Evolutionary conservation across 2,329 filamentous ascomycete genomes (phyloP).

Genomic region (Saccharata proteae): DNA sequence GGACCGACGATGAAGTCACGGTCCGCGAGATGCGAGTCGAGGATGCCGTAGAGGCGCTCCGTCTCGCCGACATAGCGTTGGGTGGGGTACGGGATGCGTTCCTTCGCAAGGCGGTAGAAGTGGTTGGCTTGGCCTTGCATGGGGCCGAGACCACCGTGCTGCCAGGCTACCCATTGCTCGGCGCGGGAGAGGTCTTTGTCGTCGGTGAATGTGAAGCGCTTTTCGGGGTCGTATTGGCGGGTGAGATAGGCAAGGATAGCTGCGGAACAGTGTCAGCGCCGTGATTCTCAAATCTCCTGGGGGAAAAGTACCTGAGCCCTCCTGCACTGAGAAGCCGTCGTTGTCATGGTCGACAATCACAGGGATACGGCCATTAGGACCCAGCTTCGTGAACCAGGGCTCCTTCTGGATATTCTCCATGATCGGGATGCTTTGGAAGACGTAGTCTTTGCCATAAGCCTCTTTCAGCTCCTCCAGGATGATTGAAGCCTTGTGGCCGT

Average conservation of each 20-base stretch:
- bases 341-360: conserved; percentile 56
- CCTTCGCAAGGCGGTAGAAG: conserved; percentile 30
- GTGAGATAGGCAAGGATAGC: conserved; percentile 34
- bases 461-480: conserved; percentile 55
- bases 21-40: conserved; percentile 28
- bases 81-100: conserved; percentile 32
- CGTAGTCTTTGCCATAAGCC: conserved; percentile 51
- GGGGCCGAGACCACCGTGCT: conserved; percentile 15
- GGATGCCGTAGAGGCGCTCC: conserved; percentile 33
- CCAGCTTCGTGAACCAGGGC: conserved; percentile 51
- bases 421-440: conserved; percentile 46
- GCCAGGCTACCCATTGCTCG: conserved; percentile 55
- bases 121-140: conserved; percentile 30
- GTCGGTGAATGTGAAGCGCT: conserved; percentile 35
- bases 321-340: conserved; percentile 40
- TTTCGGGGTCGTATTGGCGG: conserved; percentile 34
- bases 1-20: conserved; percentile 34
- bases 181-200: conserved; percentile 33
- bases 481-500: conserved; percentile 45
- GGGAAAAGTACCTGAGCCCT: conserved; percentile 21
- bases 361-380: conserved; percentile 55
- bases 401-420: conserved; percentile 53
- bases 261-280: conserved; percentile 7
- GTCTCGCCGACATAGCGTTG: conserved; percentile 36
- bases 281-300: background rate